These are phyloP conservation scores for Grifola frondosa DNA, from an alignment of 1,284 basidiomycete species.

Conservation along the genomic window DNA sequence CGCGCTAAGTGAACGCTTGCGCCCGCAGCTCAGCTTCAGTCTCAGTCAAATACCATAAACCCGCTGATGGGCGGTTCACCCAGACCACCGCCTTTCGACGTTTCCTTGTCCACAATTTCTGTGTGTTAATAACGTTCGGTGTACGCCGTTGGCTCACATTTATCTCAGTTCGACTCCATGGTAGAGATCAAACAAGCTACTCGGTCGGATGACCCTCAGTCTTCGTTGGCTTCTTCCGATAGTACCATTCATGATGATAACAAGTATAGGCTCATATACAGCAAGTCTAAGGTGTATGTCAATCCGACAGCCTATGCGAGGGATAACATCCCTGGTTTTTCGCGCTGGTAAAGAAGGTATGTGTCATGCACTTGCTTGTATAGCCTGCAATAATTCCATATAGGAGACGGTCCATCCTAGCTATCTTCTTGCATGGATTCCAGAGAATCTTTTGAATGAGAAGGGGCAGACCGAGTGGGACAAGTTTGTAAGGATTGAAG, in stretches of 20 bases:
- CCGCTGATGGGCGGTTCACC: slow-evolving; percentile 30
- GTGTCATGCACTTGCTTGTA: slow-evolving; percentile 25
- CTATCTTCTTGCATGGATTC: slow-evolving; percentile 84
- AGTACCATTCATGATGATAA: slow-evolving; percentile 55
- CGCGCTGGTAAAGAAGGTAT: slow-evolving; percentile 79
- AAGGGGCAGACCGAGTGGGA: slow-evolving; percentile 78
- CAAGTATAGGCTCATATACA: slow-evolving; percentile 76
- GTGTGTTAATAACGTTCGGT: slow-evolving; percentile 30
- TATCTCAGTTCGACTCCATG: slow-evolving; percentile 62
- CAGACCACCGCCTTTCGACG: slow-evolving; percentile 35
- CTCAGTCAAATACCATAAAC: slow-evolving; percentile 8
- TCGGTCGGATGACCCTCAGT: slow-evolving; percentile 26
- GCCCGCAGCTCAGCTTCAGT: slow-evolving; percentile 19
- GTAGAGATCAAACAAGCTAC: slow-evolving; percentile 66
- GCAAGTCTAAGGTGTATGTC: slow-evolving; percentile 90
- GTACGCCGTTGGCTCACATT: background rate
- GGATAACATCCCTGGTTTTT: slow-evolving; percentile 95
- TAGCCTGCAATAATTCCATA: slow-evolving; percentile 11
- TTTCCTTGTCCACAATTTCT: slow-evolving; percentile 42
- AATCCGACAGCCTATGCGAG: slow-evolving; percentile 90
- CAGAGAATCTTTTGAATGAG: slow-evolving; percentile 76
- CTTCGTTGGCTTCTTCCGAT: slow-evolving; percentile 25
- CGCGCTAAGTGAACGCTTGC: slow-evolving; percentile 4
- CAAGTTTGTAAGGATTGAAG: slow-evolving; percentile 82
- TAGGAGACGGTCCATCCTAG: slow-evolving; percentile 73